Percentiles rank a stretch among this genome's conserved stretches.
Evolutionary conservation across 2,329 filamentous ascomycete species (phyloP).

Genomic region (Trichoderma atroviride): DNA sequence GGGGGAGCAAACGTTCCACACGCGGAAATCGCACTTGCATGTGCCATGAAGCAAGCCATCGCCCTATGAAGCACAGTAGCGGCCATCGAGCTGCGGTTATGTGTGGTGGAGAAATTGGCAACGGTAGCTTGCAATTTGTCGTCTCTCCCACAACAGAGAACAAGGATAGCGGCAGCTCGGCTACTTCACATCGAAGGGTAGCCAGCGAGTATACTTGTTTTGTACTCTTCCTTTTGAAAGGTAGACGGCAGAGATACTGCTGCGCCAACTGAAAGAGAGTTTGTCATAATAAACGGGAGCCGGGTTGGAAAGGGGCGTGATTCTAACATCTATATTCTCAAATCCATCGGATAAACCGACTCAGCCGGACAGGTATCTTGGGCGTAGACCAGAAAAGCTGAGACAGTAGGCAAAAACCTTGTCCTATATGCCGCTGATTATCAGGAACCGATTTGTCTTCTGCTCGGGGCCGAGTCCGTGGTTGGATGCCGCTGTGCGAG

Average conservation of each 20-base stretch:
- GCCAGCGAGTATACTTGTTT: not conserved
- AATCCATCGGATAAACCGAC: not conserved
- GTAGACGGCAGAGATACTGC: not conserved
- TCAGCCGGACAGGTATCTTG: not conserved
- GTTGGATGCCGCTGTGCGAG: not conserved
- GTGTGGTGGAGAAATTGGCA: constrained; percentile 7
- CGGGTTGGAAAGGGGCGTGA: not conserved
- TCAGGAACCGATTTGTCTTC: constrained; percentile 11
- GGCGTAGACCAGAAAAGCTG: constrained; percentile 11
- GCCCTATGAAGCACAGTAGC: not conserved
- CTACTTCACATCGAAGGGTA: constrained; percentile 1
- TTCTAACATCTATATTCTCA: not conserved
- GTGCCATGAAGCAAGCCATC: constrained; percentile 18
- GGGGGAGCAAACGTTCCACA: constrained; percentile 9
- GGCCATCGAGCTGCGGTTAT: not conserved
- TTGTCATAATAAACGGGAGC: not conserved
- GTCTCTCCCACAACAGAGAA: constrained; percentile 1
- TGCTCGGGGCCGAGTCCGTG: constrained; percentile 1
- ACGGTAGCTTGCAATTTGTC: not conserved
- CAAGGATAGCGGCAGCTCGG: constrained; percentile 20
- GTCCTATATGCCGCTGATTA: constrained; percentile 5
- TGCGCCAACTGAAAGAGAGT: not conserved
- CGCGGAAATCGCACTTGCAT: not conserved
- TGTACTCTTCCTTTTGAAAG: not conserved
- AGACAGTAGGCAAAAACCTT: constrained; percentile 13